These are phyloP conservation scores for Exsudoporus floridanus DNA, from an alignment of 1,284 basidiomycete species.

Conservation along the genomic window DNA sequence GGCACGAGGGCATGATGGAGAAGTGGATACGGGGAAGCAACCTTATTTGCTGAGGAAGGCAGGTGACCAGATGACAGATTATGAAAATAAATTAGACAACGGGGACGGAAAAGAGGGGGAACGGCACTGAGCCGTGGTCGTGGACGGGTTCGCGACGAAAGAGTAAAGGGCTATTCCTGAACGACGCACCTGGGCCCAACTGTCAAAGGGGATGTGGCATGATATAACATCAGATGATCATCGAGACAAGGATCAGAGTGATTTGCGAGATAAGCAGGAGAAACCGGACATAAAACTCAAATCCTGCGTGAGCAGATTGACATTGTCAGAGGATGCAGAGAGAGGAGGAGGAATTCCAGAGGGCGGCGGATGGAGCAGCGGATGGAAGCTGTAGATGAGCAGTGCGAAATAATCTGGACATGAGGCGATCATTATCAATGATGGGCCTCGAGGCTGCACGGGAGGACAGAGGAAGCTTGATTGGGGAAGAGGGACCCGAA, in stretches of 20 bases:
- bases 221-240: neutral
- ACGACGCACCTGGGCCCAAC: neutral
- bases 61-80: conserved; percentile 3
- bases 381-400: conserved; percentile 6
- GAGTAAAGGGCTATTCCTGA: conserved; percentile 4
- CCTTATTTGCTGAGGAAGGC: neutral
- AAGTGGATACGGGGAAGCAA: neutral
- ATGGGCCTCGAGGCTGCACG: conserved; percentile 30
- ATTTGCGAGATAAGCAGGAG: neutral
- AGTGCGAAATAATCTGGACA: conserved; percentile 5
- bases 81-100: neutral
- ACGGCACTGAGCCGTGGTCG: neutral
- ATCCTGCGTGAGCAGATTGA: neutral
- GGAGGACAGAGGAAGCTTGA: conserved; percentile 3
- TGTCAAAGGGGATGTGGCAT: conserved; percentile 1
- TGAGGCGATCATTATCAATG: conserved; percentile 28
- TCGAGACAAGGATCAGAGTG: neutral
- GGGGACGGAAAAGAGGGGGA: neutral
- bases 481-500: conserved; percentile 20
- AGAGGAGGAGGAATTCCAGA: conserved; percentile 1
- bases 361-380: neutral
- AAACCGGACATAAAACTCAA: neutral
- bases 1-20: neutral
- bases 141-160: conserved; percentile 1
- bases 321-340: no score